These are phyloP conservation scores for Isatis lusitanica DNA, from an alignment of 441 rosid genomes.

Conservation along the genomic window DNA sequence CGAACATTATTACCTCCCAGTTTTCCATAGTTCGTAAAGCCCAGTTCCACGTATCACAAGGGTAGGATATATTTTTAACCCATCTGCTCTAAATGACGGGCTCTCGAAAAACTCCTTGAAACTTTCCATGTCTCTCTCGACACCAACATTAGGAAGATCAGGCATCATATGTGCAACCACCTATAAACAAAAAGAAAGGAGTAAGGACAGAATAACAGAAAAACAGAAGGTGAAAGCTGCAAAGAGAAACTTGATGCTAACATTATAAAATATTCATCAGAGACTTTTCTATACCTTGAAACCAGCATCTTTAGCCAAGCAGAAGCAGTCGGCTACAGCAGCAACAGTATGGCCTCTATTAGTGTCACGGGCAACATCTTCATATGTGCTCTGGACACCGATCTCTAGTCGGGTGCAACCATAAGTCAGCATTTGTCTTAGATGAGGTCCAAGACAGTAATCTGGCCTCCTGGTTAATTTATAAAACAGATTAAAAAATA, in stretches of 20 bases:
- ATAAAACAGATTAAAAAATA: constrained; percentile 10
- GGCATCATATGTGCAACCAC: constrained; percentile 99
- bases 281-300: constrained; percentile 65
- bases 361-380: constrained; percentile 98
- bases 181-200: constrained; percentile 39
- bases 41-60: constrained; percentile 99
- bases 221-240: constrained; percentile 21
- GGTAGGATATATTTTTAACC: constrained; percentile 96
- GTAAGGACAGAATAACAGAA: background rate
- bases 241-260: background rate
- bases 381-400: constrained; percentile 99
- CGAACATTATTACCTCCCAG: constrained; percentile 70
- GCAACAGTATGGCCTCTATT: constrained; percentile 98
- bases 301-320: constrained; percentile 98
- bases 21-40: constrained; percentile 98
- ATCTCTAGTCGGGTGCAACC: constrained; percentile 97
- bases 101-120: constrained; percentile 94
- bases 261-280: background rate
- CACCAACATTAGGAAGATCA: constrained; percentile 98
- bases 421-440: constrained; percentile 95
- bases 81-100: constrained; percentile 95
- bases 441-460: constrained; percentile 97
- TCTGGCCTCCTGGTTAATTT: constrained; percentile 83
- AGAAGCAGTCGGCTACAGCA: constrained; percentile 99
- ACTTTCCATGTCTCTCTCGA: constrained; percentile 97